Evolutionary conservation across 139 green algal genomes (phyloP).

Genomic region (Tetradesmus lagerheimii): DNA sequence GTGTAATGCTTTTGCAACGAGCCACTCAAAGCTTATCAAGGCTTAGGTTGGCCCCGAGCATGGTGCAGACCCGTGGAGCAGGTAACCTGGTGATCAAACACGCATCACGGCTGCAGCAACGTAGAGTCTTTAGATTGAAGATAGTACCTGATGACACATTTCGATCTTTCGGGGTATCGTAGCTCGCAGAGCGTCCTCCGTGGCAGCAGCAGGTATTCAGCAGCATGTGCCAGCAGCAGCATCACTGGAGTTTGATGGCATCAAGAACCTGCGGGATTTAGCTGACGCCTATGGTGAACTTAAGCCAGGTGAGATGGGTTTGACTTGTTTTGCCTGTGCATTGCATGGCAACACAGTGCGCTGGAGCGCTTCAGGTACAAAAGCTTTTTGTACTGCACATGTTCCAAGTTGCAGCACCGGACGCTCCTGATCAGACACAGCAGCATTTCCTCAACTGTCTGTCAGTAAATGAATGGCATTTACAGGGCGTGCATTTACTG

Average conservation of each 20-base stretch:
- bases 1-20: not conserved
- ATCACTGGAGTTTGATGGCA: conserved; percentile 21
- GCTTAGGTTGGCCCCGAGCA: not conserved
- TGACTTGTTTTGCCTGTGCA: not conserved
- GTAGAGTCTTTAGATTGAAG: not conserved
- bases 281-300: conserved; percentile 2
- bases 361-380: too few relatives aligned
- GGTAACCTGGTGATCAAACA: conserved; percentile 1
- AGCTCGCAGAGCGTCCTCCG: not conserved
- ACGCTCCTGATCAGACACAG: too few relatives aligned
- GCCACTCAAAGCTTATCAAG: not conserved
- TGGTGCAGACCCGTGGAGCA: conserved; percentile 31
- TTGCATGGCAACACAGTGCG: too few relatives aligned
- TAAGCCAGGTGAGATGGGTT: not conserved
- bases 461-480: too few relatives aligned
- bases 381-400: too few relatives aligned
- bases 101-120: not conserved
- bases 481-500: too few relatives aligned
- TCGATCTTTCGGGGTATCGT: too few relatives aligned
- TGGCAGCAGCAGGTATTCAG: not conserved
- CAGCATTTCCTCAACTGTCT: too few relatives aligned
- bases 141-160: not conserved
- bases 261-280: conserved; percentile 38
- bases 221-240: conserved; percentile 9
- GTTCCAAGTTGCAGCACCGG: too few relatives aligned